Evolutionary conservation across 768 basidiomycete species (phyloP).

Genomic region (Neoboletus subvelutipes): DNA sequence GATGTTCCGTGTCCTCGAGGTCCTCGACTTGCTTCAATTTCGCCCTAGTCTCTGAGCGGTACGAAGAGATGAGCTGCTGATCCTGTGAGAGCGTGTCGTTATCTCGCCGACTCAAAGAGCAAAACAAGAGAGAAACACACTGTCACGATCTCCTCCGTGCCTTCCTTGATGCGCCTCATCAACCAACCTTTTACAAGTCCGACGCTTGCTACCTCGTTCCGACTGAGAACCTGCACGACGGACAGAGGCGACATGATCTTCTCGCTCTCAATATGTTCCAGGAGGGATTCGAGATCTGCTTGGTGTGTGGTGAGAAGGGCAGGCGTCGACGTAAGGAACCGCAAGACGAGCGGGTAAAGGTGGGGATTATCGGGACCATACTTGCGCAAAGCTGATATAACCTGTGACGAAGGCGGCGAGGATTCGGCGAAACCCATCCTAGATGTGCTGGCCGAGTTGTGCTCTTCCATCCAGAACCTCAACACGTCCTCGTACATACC

Average conservation of each 20-base stretch:
- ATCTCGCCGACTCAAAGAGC: background rate
- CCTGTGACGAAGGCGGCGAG: slow-evolving; percentile 39
- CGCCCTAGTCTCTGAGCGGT: slow-evolving; percentile 76
- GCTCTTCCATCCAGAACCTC: slow-evolving; percentile 87
- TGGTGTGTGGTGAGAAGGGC: slow-evolving; percentile 71
- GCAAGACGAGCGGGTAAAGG: slow-evolving; percentile 83
- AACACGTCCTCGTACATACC: slow-evolving; percentile 97
- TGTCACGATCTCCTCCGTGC: slow-evolving; percentile 73
- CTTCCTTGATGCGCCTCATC: slow-evolving; percentile 70
- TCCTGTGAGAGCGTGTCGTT: slow-evolving; percentile 51
- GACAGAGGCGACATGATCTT: slow-evolving; percentile 86
- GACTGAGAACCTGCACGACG: slow-evolving; percentile 82
- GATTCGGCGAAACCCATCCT: slow-evolving; percentile 28
- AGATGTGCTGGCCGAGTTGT: slow-evolving; percentile 26
- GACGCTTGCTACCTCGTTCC: slow-evolving; percentile 88
- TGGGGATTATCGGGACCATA: slow-evolving; percentile 75
- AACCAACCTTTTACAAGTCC: slow-evolving; percentile 93
- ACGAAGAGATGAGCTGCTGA: slow-evolving; percentile 81
- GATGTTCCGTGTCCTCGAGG: slow-evolving; percentile 72
- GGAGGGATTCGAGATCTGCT: slow-evolving; percentile 64
- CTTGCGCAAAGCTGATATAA: slow-evolving; percentile 67
- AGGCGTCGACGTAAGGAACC: slow-evolving; percentile 84
- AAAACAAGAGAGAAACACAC: slow-evolving; percentile 44
- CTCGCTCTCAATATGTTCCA: slow-evolving; percentile 78
- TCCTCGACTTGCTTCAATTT: slow-evolving; percentile 83